Base-by-base conservation (phyloP, 805 yeast genomes). In the Kuraishia ogatae region DNA sequence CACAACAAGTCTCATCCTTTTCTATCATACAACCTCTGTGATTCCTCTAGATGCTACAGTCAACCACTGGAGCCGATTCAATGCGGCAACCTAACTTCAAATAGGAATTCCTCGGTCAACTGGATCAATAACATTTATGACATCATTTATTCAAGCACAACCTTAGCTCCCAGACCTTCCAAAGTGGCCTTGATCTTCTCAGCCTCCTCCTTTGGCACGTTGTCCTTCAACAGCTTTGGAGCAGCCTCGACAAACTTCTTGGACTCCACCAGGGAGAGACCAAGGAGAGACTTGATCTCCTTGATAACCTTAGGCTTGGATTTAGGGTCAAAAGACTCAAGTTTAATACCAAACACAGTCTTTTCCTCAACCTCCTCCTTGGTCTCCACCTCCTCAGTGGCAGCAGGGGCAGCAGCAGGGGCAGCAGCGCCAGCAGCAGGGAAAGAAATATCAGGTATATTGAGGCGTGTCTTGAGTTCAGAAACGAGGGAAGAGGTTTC, bases 201-300 rank as follows among this genome's bases (percentile, higher is more conserved):
- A 62, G 98, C 98, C 66, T 94, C 99, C 69, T 76, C 99, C 80
- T 94, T 94, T 59, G 96, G 86, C 58, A 94, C 91, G 65, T 91
- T 90, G 65, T 94, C 99, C 78, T 94, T 94, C 72, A 94, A 79
- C 50, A 88, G 78, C 80, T 94, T 94, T 64, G 99, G 99, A 59
- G 99, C 98, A 65, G 90, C 75, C 78, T 94, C 99, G 56, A 94
- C 99, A 62, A 94, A 89, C 77, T 94, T 94, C 84, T 94, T 94
- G 59, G 97, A 89, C 71, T 94, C 98, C 58, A 94, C 99, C 64
- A 94, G 80, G 6, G 97, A 89, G 65, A 94, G 79, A 17, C 97
- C 97, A 66, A 94, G 80, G 67, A 93, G 77, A 58, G 87, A 80
- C 79, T 94, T 94, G 64, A 94, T 96, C 76, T 94, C 99, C 79